Base-by-base conservation (phyloP, 352 stramenopile species). In the Pythium aquatile region DNA sequence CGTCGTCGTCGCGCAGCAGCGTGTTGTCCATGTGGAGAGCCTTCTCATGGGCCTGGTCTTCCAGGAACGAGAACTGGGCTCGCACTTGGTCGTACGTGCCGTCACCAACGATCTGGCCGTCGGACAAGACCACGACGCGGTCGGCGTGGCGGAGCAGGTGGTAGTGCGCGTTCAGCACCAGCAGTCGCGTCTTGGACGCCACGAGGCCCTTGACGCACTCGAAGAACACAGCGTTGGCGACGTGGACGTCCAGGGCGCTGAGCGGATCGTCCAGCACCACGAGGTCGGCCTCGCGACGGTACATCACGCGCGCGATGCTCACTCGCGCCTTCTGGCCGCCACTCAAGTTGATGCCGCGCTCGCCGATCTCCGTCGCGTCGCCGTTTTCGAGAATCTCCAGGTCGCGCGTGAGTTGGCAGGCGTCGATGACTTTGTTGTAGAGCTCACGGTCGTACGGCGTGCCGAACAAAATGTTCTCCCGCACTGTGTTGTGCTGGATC, bases 321-420 rank as follows among this genome's bases (percentile, higher is more conserved):
- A 94, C 73, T 1, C 84, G 78, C 47, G 81, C 79, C 61, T 91
- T 93, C 58, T 97, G 89, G 3, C 89, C 89, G 11, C 89, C 89
- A 54, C 77, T 90, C 5, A 97, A 56, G 61, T 94, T 96, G 57
- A 96, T 88, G 6, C 89, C 89, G 6, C 82, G 70, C 63, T 90
- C 81, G 33, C 81, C 81, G 42, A 90, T 87, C 58, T 83, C 74
- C 26, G 78, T 93, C 52, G 77, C 51, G 58, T 96, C 88, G 28
- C 90, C 87, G 51, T 79, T 11, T 7, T 37, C n/a, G 1, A 91
- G 55, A 2, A 67, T 60, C 17, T 66, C 35, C 2, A 91, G 42
- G 30, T 91, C n/a, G n/a, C n/a, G n/a, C n/a, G n/a, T n/a, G n/a
- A n/a, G n/a, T n/a, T n/a, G n/a, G n/a, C n/a, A n/a, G 80, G 8